Conservation (phyloP, 306 rosid species). For the Cucurbita argyrosperma region DNA sequence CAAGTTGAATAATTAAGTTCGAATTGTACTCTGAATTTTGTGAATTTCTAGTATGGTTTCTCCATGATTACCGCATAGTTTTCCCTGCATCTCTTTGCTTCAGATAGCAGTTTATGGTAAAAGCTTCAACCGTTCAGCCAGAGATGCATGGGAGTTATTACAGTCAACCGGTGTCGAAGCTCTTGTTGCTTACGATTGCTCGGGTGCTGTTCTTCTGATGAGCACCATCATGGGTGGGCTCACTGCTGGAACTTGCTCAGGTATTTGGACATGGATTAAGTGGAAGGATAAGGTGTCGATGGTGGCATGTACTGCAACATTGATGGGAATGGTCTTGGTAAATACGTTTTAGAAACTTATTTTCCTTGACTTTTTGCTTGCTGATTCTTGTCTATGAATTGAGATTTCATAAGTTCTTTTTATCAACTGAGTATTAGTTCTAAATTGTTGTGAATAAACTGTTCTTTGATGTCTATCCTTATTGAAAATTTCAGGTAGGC, state of each 20-base stretch:
- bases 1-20: neutral
- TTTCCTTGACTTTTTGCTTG: neutral
- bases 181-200: conserved; percentile 83
- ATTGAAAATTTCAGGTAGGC: conserved; percentile 56
- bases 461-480: neutral
- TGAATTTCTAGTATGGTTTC: neutral
- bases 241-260: conserved; percentile 85
- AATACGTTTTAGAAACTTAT: neutral
- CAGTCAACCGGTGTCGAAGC: conserved; percentile 98
- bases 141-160: conserved; percentile 98
- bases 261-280: conserved; percentile 81
- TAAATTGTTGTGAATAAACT: neutral
- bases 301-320: conserved; percentile 86
- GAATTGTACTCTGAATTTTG: neutral
- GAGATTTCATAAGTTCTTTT: too few species aligned
- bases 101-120: conserved; percentile 94
- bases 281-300: conserved; percentile 63
- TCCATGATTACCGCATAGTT: conserved; percentile 2
- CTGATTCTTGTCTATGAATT: neutral
- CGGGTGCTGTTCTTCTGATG: conserved; percentile 91
- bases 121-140: conserved; percentile 82
- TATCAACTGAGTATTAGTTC: neutral
- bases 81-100: conserved; percentile 5
- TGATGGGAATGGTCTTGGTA: conserved; percentile 98
- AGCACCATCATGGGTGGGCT: conserved; percentile 78